These are phyloP conservation scores for Wickerhamomyces chambardii DNA, from an alignment of 805 yeast species.

Conservation along the genomic window DNA sequence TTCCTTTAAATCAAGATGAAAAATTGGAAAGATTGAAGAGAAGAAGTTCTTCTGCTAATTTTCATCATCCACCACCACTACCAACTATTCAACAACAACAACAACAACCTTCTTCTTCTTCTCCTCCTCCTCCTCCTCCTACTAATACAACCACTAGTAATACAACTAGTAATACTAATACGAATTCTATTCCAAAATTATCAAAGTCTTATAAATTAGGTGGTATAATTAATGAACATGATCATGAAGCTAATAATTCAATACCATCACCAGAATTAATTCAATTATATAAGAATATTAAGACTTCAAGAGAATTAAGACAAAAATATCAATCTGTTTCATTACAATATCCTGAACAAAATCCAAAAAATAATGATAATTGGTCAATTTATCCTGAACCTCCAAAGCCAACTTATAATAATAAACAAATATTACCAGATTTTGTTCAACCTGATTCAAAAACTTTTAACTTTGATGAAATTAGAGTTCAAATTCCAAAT, in stretches of 20 bases:
- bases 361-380: constrained; percentile 68
- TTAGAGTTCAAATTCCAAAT: constrained; percentile 34
- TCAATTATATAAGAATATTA: constrained; percentile 52
- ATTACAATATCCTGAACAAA: constrained; percentile 61
- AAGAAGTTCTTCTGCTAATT: constrained; percentile 26
- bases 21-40: constrained; percentile 12
- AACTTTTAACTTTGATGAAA: constrained; percentile 31
- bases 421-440: constrained; percentile 40
- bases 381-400: constrained; percentile 93
- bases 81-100: constrained; percentile 19
- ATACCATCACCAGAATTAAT: constrained; percentile 62
- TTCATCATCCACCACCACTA: constrained; percentile 28
- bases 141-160: constrained; percentile 12
- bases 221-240: constrained; percentile 34
- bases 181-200: too few species aligned
- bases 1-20: constrained; percentile 21
- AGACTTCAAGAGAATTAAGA: constrained; percentile 63
- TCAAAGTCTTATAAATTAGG: constrained; percentile 33
- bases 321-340: constrained; percentile 67
- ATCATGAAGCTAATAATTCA: constrained; percentile 43
- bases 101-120: constrained; percentile 24
- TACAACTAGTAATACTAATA: too few species aligned
- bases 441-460: constrained; percentile 29
- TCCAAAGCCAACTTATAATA: constrained; percentile 83
- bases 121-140: constrained; percentile 31